Base-by-base conservation (phyloP, 805 yeast genomes). In the Jamesozyma spencerorum region DNA sequence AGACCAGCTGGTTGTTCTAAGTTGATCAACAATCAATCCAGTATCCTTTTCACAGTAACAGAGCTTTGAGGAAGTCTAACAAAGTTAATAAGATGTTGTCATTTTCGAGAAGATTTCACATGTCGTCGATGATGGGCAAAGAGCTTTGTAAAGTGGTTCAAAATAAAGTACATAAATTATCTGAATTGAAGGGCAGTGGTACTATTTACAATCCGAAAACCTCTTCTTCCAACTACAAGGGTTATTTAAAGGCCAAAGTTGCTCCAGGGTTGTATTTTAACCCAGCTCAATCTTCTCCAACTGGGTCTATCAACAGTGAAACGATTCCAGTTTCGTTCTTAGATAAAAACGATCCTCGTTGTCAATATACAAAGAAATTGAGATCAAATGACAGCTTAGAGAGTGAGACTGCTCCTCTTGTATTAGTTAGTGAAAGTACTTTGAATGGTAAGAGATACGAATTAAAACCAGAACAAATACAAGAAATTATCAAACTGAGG, bases 281-380 rank as follows among this genome's bases (percentile, higher is more conserved):
- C 47, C 79, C 79, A 15, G 72, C 85, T 32, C 87, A 86, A 18
- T 74, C 88, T 3, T 72, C 82, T 12, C 69, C 80, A 20, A 62
- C 72, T 11, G 64, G 70, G 42, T 63, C 75, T 59, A 43, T 60
- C 46, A 60, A 72, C 65, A 57, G 57, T 41, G 66, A 62, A 46
- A 57, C 62, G 2, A 79, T 92, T 2, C 94, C 94, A 14, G 69
- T 69, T 39, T 76, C 79, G 2, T 85, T 85, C 57, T 59, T 85
- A 42, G 86, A 92, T 10, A 47, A 63, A 5, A 62, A 59, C 32
- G 85, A 83, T 54, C 75, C 77, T 33, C 71, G 92, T 48, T 67
- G 69, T 39, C 62, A 58, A 2, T 50, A 69, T 10, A 49, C 48
- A 22, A 48, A 60, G 28, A 53, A 61, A 20, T 15, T 40, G 17